Conservation (phyloP, 495 filamentous ascomycete species). For the Bacidia gigantensis region DNA sequence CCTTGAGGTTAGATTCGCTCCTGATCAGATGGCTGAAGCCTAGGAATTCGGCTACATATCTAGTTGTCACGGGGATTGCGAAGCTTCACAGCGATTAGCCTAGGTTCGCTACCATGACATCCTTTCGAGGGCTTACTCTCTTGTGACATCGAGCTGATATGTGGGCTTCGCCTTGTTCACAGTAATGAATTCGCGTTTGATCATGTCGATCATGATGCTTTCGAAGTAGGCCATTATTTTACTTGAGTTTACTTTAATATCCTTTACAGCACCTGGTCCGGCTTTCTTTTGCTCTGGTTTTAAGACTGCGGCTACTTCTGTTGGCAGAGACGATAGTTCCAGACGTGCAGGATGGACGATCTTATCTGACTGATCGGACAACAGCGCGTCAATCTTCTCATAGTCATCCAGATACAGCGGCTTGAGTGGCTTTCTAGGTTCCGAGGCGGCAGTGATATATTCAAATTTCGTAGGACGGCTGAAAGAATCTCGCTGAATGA, state of each 20-base stretch:
- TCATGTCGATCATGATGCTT: background rate
- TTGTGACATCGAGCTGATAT: conserved; percentile 17
- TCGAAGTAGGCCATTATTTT: background rate
- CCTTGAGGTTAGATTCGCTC: conserved; percentile 2
- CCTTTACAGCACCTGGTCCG: background rate
- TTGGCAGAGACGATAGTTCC: conserved; percentile 7
- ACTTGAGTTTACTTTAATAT: background rate
- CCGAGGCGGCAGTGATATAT: background rate
- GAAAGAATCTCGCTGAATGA: background rate
- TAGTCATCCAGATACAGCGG: conserved; percentile 12
- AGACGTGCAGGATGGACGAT: conserved; percentile 13
- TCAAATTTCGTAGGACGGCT: too few species aligned
- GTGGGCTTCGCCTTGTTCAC: background rate
- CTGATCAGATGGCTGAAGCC: conserved; percentile 12
- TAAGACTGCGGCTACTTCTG: conserved; percentile 9
- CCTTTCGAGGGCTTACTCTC: conserved; percentile 12
- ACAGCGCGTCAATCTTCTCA: conserved; percentile 8
- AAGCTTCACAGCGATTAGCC: conserved; percentile 1
- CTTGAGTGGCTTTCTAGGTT: conserved; percentile 9
- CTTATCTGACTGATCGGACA: conserved; percentile 1
- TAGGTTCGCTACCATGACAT: background rate
- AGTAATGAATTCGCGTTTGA: background rate
- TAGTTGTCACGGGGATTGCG: conserved; percentile 16
- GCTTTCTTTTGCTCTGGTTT: conserved; percentile 1
- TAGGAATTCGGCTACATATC: conserved; percentile 17